Conservation (phyloP, 352 stramenopile species). For the Blastocystis sp. region DNA sequence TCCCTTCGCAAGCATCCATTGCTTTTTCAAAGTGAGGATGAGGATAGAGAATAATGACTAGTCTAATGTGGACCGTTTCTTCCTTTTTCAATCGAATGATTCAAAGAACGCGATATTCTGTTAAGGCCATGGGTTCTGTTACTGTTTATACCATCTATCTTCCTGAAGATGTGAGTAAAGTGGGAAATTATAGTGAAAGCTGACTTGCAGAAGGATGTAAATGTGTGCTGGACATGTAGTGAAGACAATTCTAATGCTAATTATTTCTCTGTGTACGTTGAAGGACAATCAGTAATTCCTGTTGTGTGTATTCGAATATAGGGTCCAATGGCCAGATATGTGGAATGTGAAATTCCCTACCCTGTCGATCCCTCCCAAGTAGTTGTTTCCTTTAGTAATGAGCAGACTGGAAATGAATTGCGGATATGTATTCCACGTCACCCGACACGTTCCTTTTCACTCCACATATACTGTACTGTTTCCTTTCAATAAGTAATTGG, state of each 20-base stretch:
- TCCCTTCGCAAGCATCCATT: neutral
- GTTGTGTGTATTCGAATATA: neutral
- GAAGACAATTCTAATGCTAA: neutral
- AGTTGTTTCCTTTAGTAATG: neutral
- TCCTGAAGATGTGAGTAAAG: neutral
- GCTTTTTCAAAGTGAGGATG: constrained; percentile 8
- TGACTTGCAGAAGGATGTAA: neutral
- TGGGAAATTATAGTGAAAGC: neutral
- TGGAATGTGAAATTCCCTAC: neutral
- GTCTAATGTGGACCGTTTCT: neutral
- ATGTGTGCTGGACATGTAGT: constrained; percentile 1
- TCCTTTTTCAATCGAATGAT: neutral
- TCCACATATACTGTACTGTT: constrained; percentile 7
- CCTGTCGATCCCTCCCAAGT: neutral
- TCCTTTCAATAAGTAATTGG: neutral
- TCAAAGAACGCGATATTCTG: constrained; percentile 9
- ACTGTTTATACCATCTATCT: constrained; percentile 37
- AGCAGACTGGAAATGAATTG: neutral
- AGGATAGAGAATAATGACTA: neutral
- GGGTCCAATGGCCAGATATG: constrained; percentile 9
- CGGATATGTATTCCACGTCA: neutral
- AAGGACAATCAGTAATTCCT: neutral
- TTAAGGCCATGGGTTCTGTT: neutral
- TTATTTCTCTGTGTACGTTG: constrained; percentile 16
- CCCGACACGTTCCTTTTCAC: neutral